Percentiles rank a stretch among this genome's conserved stretches.
These are phyloP conservation scores for Calonectria pseudoreteaudii DNA, from an alignment of 2,329 filamentous ascomycete species.

Conservation along the genomic window DNA sequence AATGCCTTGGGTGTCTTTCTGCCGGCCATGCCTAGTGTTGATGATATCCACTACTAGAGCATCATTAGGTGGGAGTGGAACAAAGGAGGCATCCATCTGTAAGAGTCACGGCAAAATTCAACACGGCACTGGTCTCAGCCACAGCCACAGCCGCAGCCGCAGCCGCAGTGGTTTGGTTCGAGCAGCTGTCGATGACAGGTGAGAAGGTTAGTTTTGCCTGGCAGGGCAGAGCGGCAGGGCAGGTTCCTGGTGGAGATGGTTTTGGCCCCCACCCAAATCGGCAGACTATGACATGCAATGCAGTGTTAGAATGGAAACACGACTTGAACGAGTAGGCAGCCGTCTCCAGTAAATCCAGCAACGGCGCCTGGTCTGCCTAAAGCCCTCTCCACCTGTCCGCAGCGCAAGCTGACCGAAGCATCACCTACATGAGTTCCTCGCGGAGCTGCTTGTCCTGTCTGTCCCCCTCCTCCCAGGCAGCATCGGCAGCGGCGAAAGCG, in stretches of 20 bases:
- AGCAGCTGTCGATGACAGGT: not conserved
- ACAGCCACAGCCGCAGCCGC: not conserved
- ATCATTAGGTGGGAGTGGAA: not conserved
- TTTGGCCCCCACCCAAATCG: not conserved
- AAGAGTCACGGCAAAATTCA: not conserved
- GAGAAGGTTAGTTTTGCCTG: not conserved
- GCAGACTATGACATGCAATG: not conserved
- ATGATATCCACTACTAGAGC: not conserved
- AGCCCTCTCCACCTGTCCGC: not conserved
- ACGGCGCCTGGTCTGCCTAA: not conserved
- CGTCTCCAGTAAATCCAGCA: not conserved
- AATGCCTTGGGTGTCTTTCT: not conserved
- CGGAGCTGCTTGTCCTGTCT: no score
- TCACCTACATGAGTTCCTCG: conserved; percentile 3
- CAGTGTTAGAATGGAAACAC: not conserved
- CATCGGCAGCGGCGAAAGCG: not conserved
- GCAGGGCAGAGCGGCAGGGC: not conserved
- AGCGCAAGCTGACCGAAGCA: not conserved
- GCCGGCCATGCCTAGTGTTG: not conserved
- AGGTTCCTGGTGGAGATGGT: not conserved
- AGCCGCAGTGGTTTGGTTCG: not conserved
- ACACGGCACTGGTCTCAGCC: not conserved
- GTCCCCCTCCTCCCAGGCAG: not conserved
- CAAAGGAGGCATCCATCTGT: no score
- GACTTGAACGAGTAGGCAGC: not conserved